Conservation (phyloP, 2,329 filamentous ascomycete species). For the Fonsecaea pedrosoi region DNA sequence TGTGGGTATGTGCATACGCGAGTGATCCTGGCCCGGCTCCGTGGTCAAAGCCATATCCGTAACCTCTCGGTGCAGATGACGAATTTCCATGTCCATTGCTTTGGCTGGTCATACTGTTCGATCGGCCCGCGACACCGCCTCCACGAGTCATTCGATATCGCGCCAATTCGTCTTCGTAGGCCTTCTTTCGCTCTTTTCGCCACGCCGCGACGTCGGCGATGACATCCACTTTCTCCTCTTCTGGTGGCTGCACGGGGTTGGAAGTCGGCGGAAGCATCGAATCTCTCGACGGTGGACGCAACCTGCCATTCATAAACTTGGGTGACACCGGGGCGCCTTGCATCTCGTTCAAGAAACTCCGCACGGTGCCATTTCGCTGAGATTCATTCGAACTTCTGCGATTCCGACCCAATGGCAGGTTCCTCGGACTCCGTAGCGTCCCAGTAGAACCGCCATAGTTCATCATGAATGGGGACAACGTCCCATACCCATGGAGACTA, state of each 20-base stretch:
- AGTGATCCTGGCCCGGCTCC: conserved; percentile 25
- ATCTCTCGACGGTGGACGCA: conserved; percentile 18
- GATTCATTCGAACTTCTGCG: conserved; percentile 36
- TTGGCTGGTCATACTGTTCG: conserved; percentile 10
- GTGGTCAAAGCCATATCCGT: conserved; percentile 35
- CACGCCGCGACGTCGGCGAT: conserved; percentile 62
- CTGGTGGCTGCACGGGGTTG: conserved; percentile 24
- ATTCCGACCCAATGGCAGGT: conserved; percentile 39
- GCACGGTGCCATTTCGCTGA: conserved; percentile 24
- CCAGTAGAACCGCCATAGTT: conserved; percentile 25
- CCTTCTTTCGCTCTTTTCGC: conserved; percentile 59
- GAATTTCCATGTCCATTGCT: conserved; percentile 6
- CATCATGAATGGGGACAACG: conserved; percentile 29
- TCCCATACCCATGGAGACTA: conserved; percentile 24
- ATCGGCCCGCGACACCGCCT: conserved; percentile 7
- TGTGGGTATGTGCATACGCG: conserved; percentile 3
- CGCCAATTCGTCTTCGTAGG: conserved; percentile 50
- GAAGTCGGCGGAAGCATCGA: conserved; percentile 24
- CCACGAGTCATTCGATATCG: conserved; percentile 23
- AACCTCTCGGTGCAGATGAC: conserved; percentile 26
- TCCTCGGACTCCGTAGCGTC: conserved; percentile 34
- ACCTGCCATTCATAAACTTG: conserved; percentile 24
- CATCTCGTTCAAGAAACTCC: conserved; percentile 21
- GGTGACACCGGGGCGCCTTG: conserved; percentile 23
- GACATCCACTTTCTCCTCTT: conserved; percentile 51